phyloP scores from a whole-genome alignment of 1,284 basidiomycete genomes.

The Trametes polyzona region DNA sequence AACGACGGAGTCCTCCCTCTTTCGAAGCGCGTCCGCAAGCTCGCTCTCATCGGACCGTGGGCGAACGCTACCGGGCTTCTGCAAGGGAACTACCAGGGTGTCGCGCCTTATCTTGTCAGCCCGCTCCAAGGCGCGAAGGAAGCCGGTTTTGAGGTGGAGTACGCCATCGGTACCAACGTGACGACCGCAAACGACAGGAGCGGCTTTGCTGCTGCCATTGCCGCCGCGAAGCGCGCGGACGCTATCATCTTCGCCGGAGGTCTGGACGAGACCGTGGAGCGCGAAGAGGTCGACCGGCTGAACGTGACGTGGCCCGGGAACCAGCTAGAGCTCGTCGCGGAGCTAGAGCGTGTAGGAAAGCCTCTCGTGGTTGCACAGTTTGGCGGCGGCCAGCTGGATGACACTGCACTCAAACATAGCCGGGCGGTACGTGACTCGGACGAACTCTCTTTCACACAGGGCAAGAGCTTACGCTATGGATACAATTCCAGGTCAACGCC shows the following conservation, averaged over 20 bases:
- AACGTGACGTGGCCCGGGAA: constrained; percentile 58
- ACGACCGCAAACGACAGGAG: constrained; percentile 40
- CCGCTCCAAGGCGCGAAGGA: constrained; percentile 51
- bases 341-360: constrained; percentile 49
- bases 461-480: background rate
- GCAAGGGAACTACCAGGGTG: constrained; percentile 60
- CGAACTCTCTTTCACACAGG: background rate
- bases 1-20: constrained; percentile 60
- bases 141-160: constrained; percentile 51
- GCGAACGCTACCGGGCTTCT: constrained; percentile 57
- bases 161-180: constrained; percentile 46
- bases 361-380: constrained; percentile 58
- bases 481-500: constrained; percentile 47
- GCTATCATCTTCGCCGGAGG: constrained; percentile 49
- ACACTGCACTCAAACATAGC: constrained; percentile 48
- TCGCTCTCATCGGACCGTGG: constrained; percentile 60
- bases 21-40: constrained; percentile 42
- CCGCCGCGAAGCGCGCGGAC: constrained; percentile 34
- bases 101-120: constrained; percentile 57
- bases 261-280: constrained; percentile 55
- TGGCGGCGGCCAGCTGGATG: constrained; percentile 60
- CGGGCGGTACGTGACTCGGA: constrained; percentile 43
- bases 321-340: constrained; percentile 52
- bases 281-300: constrained; percentile 53
- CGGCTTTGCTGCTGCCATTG: constrained; percentile 46